phyloP scores from a whole-genome alignment of 768 basidiomycete genomes.

The Cantharellus cinnabarinus region DNA sequence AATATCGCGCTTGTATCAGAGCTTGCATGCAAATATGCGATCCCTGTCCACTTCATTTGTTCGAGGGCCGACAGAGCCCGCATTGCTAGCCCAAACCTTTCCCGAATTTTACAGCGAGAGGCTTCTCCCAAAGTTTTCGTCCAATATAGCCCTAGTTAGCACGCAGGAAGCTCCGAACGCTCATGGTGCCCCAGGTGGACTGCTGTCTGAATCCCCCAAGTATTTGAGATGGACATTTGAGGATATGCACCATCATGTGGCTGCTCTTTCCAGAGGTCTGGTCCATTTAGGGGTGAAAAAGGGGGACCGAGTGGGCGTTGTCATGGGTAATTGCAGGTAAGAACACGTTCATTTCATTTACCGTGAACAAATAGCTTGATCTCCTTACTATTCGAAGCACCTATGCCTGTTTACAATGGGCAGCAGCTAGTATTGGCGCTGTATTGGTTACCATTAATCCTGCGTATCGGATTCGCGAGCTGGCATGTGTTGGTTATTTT shows the following conservation, averaged over 20 bases:
- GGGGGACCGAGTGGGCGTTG: constrained; percentile 57
- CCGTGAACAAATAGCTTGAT: neutral
- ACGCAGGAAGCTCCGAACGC: constrained; percentile 33
- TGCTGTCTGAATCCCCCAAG: constrained; percentile 23
- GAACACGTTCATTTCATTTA: constrained; percentile 2
- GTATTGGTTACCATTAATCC: constrained; percentile 70
- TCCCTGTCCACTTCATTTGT: constrained; percentile 24
- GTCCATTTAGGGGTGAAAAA: constrained; percentile 45
- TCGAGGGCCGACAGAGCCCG: constrained; percentile 34
- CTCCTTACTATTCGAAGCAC: constrained; percentile 23
- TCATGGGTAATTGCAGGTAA: constrained; percentile 77
- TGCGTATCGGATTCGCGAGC: constrained; percentile 49
- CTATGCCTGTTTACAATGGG: constrained; percentile 71
- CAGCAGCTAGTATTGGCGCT: constrained; percentile 67
- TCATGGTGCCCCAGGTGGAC: constrained; percentile 43
- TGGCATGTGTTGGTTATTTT: constrained; percentile 25
- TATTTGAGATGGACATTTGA: constrained; percentile 36
- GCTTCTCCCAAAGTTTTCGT: constrained; percentile 13
- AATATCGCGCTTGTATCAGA: too few species aligned
- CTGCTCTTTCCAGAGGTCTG: constrained; percentile 50
- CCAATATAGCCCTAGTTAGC: constrained; percentile 33
- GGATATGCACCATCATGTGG: constrained; percentile 46
- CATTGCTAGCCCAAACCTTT: constrained; percentile 35
- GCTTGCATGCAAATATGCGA: neutral
- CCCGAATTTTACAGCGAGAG: constrained; percentile 32